A percentile compares a stretch with the other conserved stretches of the same genome.
These are phyloP conservation scores for Candolleomyces aberdarensis DNA, from an alignment of 768 basidiomycete genomes.

Conservation along the genomic window DNA sequence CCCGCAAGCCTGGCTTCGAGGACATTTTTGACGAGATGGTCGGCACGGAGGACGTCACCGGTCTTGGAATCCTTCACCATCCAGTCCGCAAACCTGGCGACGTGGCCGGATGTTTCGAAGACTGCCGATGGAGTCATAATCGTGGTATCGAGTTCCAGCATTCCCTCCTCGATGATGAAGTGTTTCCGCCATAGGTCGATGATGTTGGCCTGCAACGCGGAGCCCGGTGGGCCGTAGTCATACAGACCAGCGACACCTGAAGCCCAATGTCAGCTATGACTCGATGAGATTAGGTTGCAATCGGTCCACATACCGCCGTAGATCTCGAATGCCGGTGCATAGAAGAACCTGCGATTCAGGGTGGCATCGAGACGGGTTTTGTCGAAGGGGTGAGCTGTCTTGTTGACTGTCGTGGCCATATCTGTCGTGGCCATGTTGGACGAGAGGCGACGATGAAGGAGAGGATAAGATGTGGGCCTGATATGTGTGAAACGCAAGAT, in stretches of 20 bases:
- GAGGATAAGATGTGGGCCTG: constrained; percentile 27
- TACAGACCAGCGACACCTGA: constrained; percentile 95
- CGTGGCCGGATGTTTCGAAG: constrained; percentile 96
- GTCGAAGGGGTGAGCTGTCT: constrained; percentile 83
- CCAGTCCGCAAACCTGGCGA: constrained; percentile 98
- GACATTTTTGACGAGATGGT: constrained; percentile 92
- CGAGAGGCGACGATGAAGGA: constrained; percentile 24
- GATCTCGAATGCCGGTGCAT: constrained; percentile 97
- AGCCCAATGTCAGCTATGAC: constrained; percentile 7
- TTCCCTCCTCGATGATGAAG: constrained; percentile 97
- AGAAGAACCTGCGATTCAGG: constrained; percentile 92
- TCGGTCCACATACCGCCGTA: constrained; percentile 74
- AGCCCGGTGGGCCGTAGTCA: constrained; percentile 97
- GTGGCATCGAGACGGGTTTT: constrained; percentile 82
- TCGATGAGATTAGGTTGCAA: background rate
- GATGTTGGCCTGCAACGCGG: constrained; percentile 94
- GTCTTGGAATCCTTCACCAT: constrained; percentile 96
- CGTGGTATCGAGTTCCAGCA: constrained; percentile 98
- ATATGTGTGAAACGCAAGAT: constrained; percentile 17
- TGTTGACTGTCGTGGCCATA: constrained; percentile 57
- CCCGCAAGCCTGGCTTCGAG: constrained; percentile 87
- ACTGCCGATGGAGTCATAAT: constrained; percentile 95
- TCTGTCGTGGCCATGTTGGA: constrained; percentile 30
- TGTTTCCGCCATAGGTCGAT: constrained; percentile 95
- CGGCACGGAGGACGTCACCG: constrained; percentile 95